Percentiles rank a stretch among this genome's conserved stretches.
These are phyloP conservation scores for Hypholoma fasciculare DNA, from an alignment of 768 basidiomycete species.

Conservation along the genomic window DNA sequence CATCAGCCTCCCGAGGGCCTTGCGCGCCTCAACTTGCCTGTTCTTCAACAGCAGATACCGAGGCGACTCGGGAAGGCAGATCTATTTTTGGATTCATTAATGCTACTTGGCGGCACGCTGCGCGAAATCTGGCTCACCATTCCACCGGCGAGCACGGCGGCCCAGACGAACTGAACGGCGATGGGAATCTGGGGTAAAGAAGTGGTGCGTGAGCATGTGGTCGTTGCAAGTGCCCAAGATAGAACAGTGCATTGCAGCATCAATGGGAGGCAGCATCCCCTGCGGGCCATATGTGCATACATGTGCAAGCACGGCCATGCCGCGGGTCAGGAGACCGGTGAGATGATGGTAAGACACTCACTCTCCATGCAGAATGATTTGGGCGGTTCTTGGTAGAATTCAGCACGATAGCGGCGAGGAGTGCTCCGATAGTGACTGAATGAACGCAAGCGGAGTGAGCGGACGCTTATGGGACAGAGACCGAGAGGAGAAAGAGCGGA, in stretches of 20 bases:
- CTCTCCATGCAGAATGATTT: conserved; percentile 42
- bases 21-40: conserved; percentile 53
- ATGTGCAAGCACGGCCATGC: neutral
- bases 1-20: conserved; percentile 62
- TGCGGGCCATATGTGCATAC: neutral
- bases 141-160: conserved; percentile 63
- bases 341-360: conserved; percentile 7
- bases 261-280: neutral
- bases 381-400: conserved; percentile 48
- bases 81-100: conserved; percentile 13
- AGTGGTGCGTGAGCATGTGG: neutral
- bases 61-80: conserved; percentile 35
- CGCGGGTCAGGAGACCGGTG: neutral
- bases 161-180: conserved; percentile 80
- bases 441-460: neutral
- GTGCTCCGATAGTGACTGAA: conserved; percentile 61
- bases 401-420: conserved; percentile 65
- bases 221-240: neutral
- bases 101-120: neutral
- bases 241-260: neutral
- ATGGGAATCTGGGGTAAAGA: conserved; percentile 52
- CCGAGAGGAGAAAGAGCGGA: neutral
- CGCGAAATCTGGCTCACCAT: conserved; percentile 49
- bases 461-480: neutral
- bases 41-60: conserved; percentile 75